A percentile compares a stretch with the other conserved stretches of the same genome.
Conservation (phyloP, 208 protist species). For the Acanthamoeba castellanii region DNA sequence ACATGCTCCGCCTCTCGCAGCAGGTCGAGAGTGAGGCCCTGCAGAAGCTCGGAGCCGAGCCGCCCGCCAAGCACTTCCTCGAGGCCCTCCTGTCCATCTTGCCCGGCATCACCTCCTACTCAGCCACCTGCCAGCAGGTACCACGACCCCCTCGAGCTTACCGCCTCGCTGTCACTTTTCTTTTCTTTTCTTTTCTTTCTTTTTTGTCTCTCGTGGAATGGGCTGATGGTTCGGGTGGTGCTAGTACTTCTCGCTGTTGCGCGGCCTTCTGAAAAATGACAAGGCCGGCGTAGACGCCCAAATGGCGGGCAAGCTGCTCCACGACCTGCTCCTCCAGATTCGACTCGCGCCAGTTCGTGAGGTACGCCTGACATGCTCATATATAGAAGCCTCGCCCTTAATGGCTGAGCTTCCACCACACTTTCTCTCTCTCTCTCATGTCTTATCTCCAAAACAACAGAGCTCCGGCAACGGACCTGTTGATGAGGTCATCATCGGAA, state of each 20-base stretch:
- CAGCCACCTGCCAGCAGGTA: constrained; percentile 46
- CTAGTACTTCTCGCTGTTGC: constrained; percentile 54
- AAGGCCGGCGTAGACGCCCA: constrained; percentile 2
- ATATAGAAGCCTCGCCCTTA: neutral
- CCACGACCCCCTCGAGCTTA: too few species aligned
- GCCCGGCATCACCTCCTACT: constrained; percentile 29
- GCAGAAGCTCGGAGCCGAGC: constrained; percentile 22
- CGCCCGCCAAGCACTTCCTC: constrained; percentile 68
- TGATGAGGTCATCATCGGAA: constrained; percentile 62
- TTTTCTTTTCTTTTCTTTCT: neutral
- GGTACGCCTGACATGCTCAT: neutral
- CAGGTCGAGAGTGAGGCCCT: constrained; percentile 5
- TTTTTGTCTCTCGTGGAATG: neutral
- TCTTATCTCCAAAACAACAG: neutral
- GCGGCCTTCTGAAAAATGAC: constrained; percentile 27
- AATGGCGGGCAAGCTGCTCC: constrained; percentile 53
- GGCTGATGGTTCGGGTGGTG: neutral
- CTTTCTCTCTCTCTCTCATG: neutral
- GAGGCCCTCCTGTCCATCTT: constrained; percentile 52
- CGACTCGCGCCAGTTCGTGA: constrained; percentile 25
- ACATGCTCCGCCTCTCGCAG: constrained; percentile 13
- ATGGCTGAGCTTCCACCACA: neutral
- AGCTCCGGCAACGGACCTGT: constrained; percentile 3
- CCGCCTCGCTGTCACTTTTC: too few species aligned
- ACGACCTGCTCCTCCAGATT: constrained; percentile 65